Conservation (phyloP, 2,329 filamentous ascomycete species). For the Ophiostoma sp. region DNA sequence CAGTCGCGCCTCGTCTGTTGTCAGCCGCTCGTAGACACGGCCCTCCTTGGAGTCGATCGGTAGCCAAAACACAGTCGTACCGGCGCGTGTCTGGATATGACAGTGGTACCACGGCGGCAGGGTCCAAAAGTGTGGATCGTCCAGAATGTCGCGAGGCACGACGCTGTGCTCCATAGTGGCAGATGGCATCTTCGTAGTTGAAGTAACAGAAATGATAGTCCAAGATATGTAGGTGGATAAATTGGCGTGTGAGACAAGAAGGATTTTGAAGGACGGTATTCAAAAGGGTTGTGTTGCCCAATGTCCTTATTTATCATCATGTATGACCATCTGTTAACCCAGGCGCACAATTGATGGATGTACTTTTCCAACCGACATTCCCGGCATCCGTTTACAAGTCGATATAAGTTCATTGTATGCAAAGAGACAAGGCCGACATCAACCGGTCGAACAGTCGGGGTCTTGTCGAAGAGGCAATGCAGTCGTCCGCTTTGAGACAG, state of each 20-base stretch:
- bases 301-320: not conserved
- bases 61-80: constrained; percentile 13
- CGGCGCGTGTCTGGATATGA: constrained; percentile 6
- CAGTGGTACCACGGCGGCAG: constrained; percentile 17
- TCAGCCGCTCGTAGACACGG: not conserved
- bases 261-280: not conserved
- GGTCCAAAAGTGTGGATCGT: constrained; percentile 2
- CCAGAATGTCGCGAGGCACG: not conserved
- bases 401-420: not conserved
- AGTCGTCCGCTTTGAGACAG: not conserved
- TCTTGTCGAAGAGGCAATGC: not conserved
- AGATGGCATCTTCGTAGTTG: not conserved
- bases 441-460: not conserved
- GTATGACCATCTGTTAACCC: not conserved
- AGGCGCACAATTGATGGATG: not conserved
- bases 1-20: not conserved
- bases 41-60: constrained; percentile 2
- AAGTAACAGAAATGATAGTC: not conserved
- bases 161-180: not conserved
- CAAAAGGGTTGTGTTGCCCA: not conserved
- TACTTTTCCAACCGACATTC: not conserved
- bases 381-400: not conserved
- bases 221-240: not conserved
- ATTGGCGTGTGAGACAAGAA: not conserved
- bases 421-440: not conserved